Evolutionary conservation across 108 stramenopile genomes (phyloP), one percentile per base, ranked within the genome.

Genomic region (Nitzschia inconspicua): DNA sequence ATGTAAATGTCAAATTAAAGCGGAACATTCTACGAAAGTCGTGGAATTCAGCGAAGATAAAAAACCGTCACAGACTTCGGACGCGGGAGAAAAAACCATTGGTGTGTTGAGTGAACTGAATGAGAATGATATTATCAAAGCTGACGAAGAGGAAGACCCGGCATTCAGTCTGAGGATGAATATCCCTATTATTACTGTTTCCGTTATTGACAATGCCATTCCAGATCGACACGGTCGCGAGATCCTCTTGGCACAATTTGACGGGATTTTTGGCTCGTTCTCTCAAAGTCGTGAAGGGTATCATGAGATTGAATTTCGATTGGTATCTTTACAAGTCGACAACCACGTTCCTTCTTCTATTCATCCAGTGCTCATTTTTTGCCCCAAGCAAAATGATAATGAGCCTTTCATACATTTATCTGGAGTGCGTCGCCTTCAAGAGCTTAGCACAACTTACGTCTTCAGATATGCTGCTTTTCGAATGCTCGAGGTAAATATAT

Each of bases 21-120:
- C 85, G 30, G 82, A 85, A 37, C 72, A 79, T 30, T 86, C 85
- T 29, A 91, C 85, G 23, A 91, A 91, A 60, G 77, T 91, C 18
- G 62, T 85, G 11, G 76, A 83, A 43, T 91, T 91, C 66, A 47
- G 23, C 2, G 34, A 54, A 36, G 41, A 32, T 26, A 28, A 44
- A 36, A 58, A 44, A 58, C 20, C 30, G 41, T 6, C 23, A 58
- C 11, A 54, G 25, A 2, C 44, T 46, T 16, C 37, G 10, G 37
- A 39, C 16, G 47, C 16, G 18, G 16, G 16, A 47, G 18, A 47
- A 18, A 16, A 47, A 14, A 9, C 9, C 9, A 18, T 32, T 31
- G 44, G 32, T 8, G 51, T 28, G 9, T 20, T 52, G 6, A 32
- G 25, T 52, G 51, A 28, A 28, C 8, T 9, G 10, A 16, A 52